A percentile compares a stretch with the other conserved stretches of the same genome.
phyloP scores from a whole-genome alignment of 176 grass and related monocot species.

The Carex kokanica region DNA sequence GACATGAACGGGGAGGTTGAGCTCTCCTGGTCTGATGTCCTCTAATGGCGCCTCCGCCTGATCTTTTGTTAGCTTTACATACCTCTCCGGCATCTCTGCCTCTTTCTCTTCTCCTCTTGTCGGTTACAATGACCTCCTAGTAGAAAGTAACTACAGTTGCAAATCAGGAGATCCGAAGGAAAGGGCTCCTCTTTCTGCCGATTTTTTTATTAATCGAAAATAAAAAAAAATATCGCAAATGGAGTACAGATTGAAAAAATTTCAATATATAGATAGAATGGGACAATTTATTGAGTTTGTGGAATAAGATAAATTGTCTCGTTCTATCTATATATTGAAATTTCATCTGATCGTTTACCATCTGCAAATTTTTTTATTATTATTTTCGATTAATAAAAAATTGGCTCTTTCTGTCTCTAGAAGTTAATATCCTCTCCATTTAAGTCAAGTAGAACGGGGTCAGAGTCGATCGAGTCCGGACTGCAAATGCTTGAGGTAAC shows the following conservation, averaged over 20 bases:
- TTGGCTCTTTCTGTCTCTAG: not conserved
- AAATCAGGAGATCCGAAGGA: slow-evolving; percentile 11
- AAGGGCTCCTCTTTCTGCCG: not conserved
- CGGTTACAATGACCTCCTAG: not conserved
- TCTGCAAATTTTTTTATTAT: too few species aligned
- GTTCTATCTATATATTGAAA: too few species aligned
- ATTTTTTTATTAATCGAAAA: too few species aligned
- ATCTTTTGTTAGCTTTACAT: slow-evolving; percentile 48
- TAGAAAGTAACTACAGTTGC: not conserved
- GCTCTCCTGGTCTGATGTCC: slow-evolving; percentile 65
- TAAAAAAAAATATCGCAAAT: too few species aligned
- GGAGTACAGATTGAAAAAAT: too few species aligned
- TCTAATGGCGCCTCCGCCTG: slow-evolving; percentile 32
- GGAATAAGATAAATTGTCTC: too few species aligned
- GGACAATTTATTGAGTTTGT: too few species aligned
- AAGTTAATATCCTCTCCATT: not conserved
- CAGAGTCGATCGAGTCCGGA: too few species aligned
- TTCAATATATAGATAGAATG: too few species aligned
- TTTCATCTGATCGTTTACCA: too few species aligned
- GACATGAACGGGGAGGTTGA: slow-evolving; percentile 50
- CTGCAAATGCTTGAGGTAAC: too few species aligned
- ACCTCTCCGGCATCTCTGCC: slow-evolving; percentile 47
- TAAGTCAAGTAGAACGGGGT: not conserved
- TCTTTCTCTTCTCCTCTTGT: not conserved
- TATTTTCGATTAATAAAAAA: too few species aligned